Percentiles rank a stretch among this genome's conserved stretches.
phyloP scores from a whole-genome alignment of 768 basidiomycete genomes.

The Suillus bovinus region DNA sequence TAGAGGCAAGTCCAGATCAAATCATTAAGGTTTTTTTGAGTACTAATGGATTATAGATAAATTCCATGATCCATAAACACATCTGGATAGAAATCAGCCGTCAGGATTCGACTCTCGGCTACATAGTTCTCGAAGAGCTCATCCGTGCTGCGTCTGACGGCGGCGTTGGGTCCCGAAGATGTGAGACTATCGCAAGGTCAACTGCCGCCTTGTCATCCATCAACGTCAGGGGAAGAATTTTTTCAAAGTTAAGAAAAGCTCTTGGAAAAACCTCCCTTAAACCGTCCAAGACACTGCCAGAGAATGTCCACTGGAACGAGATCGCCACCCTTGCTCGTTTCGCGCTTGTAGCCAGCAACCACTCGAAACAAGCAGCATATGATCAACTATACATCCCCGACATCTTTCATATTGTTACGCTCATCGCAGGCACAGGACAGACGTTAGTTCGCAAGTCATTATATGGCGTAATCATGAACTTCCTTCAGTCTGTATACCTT shows the following conservation, averaged over 20 bases:
- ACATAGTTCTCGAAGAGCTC: conserved; percentile 78
- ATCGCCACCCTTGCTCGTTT: conserved; percentile 80
- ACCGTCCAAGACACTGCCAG: conserved; percentile 59
- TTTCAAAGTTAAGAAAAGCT: conserved; percentile 78
- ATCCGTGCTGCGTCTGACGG: conserved; percentile 83
- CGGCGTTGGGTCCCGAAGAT: conserved; percentile 71
- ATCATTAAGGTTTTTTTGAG: conserved; percentile 2
- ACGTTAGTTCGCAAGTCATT: conserved; percentile 75
- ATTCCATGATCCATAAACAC: conserved; percentile 63
- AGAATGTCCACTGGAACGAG: conserved; percentile 79
- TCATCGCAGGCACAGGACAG: conserved; percentile 77
- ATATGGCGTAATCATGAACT: conserved; percentile 80
- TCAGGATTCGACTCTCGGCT: conserved; percentile 64
- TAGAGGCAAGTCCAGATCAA: conserved; percentile 50
- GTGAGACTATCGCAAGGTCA: conserved; percentile 74
- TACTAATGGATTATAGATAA: conserved; percentile 46
- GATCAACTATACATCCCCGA: conserved; percentile 84
- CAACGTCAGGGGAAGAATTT: conserved; percentile 73
- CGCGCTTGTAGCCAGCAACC: conserved; percentile 69
- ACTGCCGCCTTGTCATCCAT: conserved; percentile 75
- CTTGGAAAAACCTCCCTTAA: conserved; percentile 72
- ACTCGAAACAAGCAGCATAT: conserved; percentile 59
- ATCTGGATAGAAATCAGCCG: conserved; percentile 79
- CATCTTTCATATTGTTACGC: conserved; percentile 73
- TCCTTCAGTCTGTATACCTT: conserved; percentile 74